Percentiles rank a stretch among this genome's conserved stretches.
Evolutionary conservation across 192 early-diverging fungal genomes (phyloP).

Genomic region (Thamnidium elegans): DNA sequence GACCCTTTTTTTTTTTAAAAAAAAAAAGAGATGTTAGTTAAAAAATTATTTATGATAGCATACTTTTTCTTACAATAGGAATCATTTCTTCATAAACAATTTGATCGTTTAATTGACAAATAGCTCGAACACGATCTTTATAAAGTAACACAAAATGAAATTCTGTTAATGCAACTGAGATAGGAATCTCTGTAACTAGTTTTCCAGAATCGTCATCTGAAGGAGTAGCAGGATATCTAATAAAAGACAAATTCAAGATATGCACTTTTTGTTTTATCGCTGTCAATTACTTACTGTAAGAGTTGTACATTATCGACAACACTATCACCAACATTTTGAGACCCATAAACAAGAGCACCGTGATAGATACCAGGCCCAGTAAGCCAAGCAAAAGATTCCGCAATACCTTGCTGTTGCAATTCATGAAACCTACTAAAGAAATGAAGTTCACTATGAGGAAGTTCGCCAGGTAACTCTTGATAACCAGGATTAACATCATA

Average conservation of each 20-base stretch:
- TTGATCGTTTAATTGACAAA: conserved; percentile 78
- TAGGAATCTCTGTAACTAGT: conserved; percentile 53
- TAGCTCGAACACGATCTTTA: conserved; percentile 68
- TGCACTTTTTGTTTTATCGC: neutral
- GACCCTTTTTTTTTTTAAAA: neutral
- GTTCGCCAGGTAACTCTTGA: conserved; percentile 54
- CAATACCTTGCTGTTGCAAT: conserved; percentile 59
- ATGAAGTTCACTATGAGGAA: conserved; percentile 57
- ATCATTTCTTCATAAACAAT: conserved; percentile 83
- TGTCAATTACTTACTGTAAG: conserved; percentile 60
- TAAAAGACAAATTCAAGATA: neutral
- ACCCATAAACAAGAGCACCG: conserved; percentile 77
- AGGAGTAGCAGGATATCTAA: conserved; percentile 51
- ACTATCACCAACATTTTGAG: conserved; percentile 71
- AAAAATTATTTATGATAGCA: too few species aligned
- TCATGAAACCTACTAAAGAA: conserved; percentile 71
- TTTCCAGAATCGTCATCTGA: conserved; percentile 35
- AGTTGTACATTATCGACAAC: conserved; percentile 80
- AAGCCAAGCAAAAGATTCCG: conserved; percentile 88
- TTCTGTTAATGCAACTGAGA: conserved; percentile 79
- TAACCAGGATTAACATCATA: conserved; percentile 70
- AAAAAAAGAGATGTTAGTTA: neutral
- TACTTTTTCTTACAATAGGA: conserved; percentile 49
- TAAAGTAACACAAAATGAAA: conserved; percentile 90
- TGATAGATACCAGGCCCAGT: conserved; percentile 87